These are phyloP conservation scores for Baudoinia panamericana DNA, from an alignment of 495 filamentous ascomycete genomes.

Conservation along the genomic window DNA sequence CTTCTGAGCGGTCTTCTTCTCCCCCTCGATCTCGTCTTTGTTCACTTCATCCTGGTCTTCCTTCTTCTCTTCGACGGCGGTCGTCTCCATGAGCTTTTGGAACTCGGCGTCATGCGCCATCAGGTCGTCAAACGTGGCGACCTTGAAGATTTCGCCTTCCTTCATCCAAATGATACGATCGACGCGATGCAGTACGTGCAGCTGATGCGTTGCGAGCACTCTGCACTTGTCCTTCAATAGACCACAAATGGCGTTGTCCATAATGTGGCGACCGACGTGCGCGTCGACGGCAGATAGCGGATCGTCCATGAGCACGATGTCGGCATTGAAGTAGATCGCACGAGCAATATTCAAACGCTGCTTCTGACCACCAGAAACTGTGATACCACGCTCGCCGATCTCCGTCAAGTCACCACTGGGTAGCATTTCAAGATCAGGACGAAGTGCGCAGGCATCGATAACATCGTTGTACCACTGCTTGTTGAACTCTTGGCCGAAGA, in stretches of 20 bases:
- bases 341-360: conserved; percentile 56
- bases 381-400: conserved; percentile 70
- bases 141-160: conserved; percentile 62
- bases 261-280: conserved; percentile 71
- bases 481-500: conserved; percentile 73
- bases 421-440: conserved; percentile 62
- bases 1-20: conserved; percentile 44
- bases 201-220: conserved; percentile 86
- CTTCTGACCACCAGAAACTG: conserved; percentile 73
- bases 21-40: conserved; percentile 32
- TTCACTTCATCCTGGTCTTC: conserved; percentile 32
- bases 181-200: conserved; percentile 81
- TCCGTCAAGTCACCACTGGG: conserved; percentile 59
- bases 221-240: conserved; percentile 78
- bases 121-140: conserved; percentile 79
- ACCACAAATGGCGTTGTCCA: conserved; percentile 87
- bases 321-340: conserved; percentile 41
- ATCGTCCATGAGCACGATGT: conserved; percentile 41
- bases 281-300: conserved; percentile 41
- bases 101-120: conserved; percentile 65
- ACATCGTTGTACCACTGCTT: conserved; percentile 48
- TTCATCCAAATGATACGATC: conserved; percentile 89
- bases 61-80: conserved; percentile 55
- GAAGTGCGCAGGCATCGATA: conserved; percentile 54
- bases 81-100: conserved; percentile 68